Conservation (phyloP, 331 rosid genomes). For the Quercus tomentella region DNA sequence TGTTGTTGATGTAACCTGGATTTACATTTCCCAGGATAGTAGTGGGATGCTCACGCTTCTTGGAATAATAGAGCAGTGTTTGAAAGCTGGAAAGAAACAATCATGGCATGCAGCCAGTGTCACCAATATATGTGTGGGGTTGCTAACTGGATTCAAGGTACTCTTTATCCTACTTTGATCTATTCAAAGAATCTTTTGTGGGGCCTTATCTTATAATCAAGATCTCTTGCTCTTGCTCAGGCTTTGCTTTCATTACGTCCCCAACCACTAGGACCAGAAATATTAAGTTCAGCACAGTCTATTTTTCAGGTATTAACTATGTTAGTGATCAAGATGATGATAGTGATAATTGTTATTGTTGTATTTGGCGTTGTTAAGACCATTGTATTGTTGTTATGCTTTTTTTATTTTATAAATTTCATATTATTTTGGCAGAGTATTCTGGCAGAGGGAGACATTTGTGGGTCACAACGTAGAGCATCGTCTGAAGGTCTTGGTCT, state of each 20-base stretch:
- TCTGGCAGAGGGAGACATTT: slow-evolving; percentile 88
- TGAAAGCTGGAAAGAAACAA: slow-evolving; percentile 92
- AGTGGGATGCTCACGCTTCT: slow-evolving; percentile 83
- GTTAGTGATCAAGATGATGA: neutral
- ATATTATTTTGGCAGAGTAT: slow-evolving; percentile 58
- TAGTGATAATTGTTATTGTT: slow-evolving; percentile 1
- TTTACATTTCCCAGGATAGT: slow-evolving; percentile 62
- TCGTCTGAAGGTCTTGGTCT: slow-evolving; percentile 88
- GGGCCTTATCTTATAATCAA: slow-evolving; percentile 15
- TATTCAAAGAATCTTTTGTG: slow-evolving; percentile 7
- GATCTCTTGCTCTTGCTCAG: slow-evolving; percentile 40
- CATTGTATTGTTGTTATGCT: neutral
- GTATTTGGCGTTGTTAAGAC: neutral
- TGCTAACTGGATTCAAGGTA: slow-evolving; percentile 95
- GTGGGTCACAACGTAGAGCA: slow-evolving; percentile 89
- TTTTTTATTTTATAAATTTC: slow-evolving; percentile 7
- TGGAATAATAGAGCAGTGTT: slow-evolving; percentile 80
- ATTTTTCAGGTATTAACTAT: slow-evolving; percentile 65
- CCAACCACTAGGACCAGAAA: slow-evolving; percentile 68
- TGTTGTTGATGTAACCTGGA: slow-evolving; percentile 29
- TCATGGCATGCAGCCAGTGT: slow-evolving; percentile 80
- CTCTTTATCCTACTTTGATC: slow-evolving; percentile 22
- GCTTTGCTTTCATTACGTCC: slow-evolving; percentile 66
- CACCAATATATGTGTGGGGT: slow-evolving; percentile 88
- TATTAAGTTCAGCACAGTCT: slow-evolving; percentile 75